Base-by-base conservation (phyloP, 2,329 filamentous ascomycete genomes). In the Monosporascus sp. region DNA sequence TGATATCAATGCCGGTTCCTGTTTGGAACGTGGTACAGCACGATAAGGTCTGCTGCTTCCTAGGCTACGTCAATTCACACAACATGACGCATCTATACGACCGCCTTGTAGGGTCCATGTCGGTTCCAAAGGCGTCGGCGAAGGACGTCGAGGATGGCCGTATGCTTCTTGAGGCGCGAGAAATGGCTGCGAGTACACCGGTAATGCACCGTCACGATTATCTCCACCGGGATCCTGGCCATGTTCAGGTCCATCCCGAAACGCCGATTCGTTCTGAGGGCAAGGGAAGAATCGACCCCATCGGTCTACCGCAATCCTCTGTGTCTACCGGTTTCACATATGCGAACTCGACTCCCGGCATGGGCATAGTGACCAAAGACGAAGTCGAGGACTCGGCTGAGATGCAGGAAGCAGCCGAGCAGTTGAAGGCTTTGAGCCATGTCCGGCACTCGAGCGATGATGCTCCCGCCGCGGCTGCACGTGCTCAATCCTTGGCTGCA, bases 371-470 rank as follows among this genome's bases (percentile, higher is more conserved):
- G 2, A 65, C 68, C 35, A 77, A 78, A 53, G 69, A 78, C 27
- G 75, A 80, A 36, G 78, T 76, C 5, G 82, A 85, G 62, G 83
- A 86, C 53, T 83, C 83, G n/a, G 82, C 80, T 8, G 83, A 87
- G 68, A 86, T 87, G 81, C 81, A 86, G 60, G 82, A 86, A 66
- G 83, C 83, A 20, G 83, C 83, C 4, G 83, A 86, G 62, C 83
- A 86, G 65, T 73, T 87, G 6, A 86, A 86, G 61, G 83, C 83
- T 2, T 66, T 87, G 43, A 86, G 83, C 59, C 82, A 87, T 61
- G 77, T 86, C 50, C 77, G 82, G 3, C 81, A 81, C 55, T 64
- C 75, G 18, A 80, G 77, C 56, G 77, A 78, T 52, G 78, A 81
- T 27, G 55, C 59, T 17, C 41, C 57, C 38, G 49, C 59, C 24